These are phyloP conservation scores for Aspergillus ochraceus DNA, from an alignment of 2,329 filamentous ascomycete genomes.

Conservation along the genomic window DNA sequence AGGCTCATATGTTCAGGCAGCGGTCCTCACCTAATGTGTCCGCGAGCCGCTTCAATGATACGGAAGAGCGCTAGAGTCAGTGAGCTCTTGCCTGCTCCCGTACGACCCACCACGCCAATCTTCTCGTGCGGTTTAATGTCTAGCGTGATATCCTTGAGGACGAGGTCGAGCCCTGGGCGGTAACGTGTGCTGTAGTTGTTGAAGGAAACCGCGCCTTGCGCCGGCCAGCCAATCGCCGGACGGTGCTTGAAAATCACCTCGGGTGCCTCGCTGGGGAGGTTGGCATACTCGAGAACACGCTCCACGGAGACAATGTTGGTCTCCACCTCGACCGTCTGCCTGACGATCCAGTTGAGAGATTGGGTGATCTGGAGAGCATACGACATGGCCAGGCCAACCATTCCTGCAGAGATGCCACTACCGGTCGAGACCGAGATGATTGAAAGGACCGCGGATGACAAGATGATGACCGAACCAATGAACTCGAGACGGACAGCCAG, in stretches of 20 bases:
- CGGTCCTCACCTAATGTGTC: slow-evolving; percentile 62
- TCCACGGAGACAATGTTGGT: slow-evolving; percentile 99
- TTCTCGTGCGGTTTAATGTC: slow-evolving; percentile 96
- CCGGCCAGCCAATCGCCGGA: slow-evolving; percentile 87
- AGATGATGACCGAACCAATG: slow-evolving; percentile 89
- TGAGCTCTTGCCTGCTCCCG: slow-evolving; percentile 93
- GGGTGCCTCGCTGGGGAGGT: slow-evolving; percentile 86
- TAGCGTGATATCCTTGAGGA: slow-evolving; percentile 88
- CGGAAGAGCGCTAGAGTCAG: slow-evolving; percentile 91
- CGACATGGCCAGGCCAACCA: slow-evolving; percentile 92
- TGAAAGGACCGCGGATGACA: slow-evolving; percentile 78
- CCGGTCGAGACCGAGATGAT: slow-evolving; percentile 75
- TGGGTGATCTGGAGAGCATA: slow-evolving; percentile 97
- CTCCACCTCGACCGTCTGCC: slow-evolving; percentile 98
- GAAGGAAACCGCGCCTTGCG: slow-evolving; percentile 83
- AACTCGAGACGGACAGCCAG: slow-evolving; percentile 93
- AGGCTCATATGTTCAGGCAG: slow-evolving; percentile 2
- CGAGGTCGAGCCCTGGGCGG: slow-evolving; percentile 82
- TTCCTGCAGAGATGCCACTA: slow-evolving; percentile 65
- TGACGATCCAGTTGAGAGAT: slow-evolving; percentile 97
- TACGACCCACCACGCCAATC: slow-evolving; percentile 94
- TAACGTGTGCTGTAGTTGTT: slow-evolving; percentile 94
- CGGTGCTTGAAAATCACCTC: slow-evolving; percentile 88
- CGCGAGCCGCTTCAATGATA: slow-evolving; percentile 83
- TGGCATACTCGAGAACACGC: slow-evolving; percentile 92